A percentile compares a stretch with the other conserved stretches of the same genome.
phyloP scores from a whole-genome alignment of 176 grass and related monocot species.

The Bonia amplexicaulis region DNA sequence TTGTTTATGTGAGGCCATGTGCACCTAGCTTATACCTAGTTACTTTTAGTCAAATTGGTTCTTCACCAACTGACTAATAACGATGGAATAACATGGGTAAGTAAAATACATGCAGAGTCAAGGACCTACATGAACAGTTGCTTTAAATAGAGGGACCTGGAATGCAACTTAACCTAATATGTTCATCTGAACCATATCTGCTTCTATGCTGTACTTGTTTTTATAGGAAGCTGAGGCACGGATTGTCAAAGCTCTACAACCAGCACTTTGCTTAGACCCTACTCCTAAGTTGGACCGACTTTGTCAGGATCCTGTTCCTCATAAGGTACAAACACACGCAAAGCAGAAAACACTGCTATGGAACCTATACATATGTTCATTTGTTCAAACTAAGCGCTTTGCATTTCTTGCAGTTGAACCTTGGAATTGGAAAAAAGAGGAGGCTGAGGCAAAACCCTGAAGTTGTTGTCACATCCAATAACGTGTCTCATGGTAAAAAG shows the following conservation, averaged over 20 bases:
- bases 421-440: slow-evolving; percentile 85
- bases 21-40: not conserved
- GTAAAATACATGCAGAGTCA: not conserved
- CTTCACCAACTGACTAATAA: not conserved
- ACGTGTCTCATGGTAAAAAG: slow-evolving; percentile 78
- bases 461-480: slow-evolving; percentile 61
- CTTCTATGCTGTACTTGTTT: slow-evolving; percentile 29
- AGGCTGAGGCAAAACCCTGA: slow-evolving; percentile 65
- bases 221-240: slow-evolving; percentile 89
- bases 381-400: slow-evolving; percentile 21
- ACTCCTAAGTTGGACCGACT: slow-evolving; percentile 82
- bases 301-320: slow-evolving; percentile 65
- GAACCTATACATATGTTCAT: not conserved
- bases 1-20: not conserved
- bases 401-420: slow-evolving; percentile 65
- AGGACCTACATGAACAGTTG: not conserved
- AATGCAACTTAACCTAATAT: slow-evolving; percentile 3
- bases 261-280: slow-evolving; percentile 87
- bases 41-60: not conserved
- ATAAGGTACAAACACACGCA: slow-evolving; percentile 59
- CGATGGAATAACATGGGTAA: slow-evolving; percentile 4
- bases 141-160: slow-evolving; percentile 8
- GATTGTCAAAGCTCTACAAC: slow-evolving; percentile 80
- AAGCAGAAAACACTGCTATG: slow-evolving; percentile 14
- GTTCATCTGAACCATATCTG: slow-evolving; percentile 2